Evolutionary conservation across 495 filamentous ascomycete species (phyloP).

Genomic region (Hypoxylon perforatum): DNA sequence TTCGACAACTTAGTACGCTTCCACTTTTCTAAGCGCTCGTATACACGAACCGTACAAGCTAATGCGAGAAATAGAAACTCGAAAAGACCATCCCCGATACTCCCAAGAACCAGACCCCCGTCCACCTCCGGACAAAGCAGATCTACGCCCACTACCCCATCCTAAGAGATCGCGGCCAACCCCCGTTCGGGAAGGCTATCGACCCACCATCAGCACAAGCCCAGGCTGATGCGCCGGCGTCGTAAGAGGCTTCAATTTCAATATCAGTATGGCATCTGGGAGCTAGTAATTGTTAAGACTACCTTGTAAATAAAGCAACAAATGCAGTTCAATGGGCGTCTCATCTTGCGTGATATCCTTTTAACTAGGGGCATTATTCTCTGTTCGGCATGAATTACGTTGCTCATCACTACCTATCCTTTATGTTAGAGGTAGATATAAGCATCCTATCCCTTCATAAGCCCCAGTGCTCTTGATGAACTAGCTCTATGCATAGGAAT

Average conservation of each 20-base stretch:
- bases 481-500: too few relatives aligned
- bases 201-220: constrained; percentile 46
- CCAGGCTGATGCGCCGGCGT: constrained; percentile 39
- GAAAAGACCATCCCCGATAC: constrained; percentile 90
- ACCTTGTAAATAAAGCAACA: constrained; percentile 35
- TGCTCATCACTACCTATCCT: neutral
- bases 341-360: neutral
- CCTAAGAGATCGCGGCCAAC: constrained; percentile 46
- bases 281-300: constrained; percentile 3
- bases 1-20: constrained; percentile 89
- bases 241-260: constrained; percentile 14
- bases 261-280: neutral
- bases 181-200: constrained; percentile 50
- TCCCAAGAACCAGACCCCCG: constrained; percentile 78
- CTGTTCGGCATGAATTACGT: neutral
- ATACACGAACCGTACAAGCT: constrained; percentile 8
- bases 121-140: constrained; percentile 84
- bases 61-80: constrained; percentile 70
- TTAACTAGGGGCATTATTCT: neutral
- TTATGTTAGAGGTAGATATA: neutral
- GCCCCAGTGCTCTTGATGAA: too few relatives aligned
- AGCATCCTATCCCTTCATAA: neutral
- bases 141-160: constrained; percentile 72
- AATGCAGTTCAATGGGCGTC: constrained; percentile 19
- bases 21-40: neutral